Evolutionary conservation across 371 early-diverging fungal species (phyloP).

Genomic region (Parasitella parasitica): DNA sequence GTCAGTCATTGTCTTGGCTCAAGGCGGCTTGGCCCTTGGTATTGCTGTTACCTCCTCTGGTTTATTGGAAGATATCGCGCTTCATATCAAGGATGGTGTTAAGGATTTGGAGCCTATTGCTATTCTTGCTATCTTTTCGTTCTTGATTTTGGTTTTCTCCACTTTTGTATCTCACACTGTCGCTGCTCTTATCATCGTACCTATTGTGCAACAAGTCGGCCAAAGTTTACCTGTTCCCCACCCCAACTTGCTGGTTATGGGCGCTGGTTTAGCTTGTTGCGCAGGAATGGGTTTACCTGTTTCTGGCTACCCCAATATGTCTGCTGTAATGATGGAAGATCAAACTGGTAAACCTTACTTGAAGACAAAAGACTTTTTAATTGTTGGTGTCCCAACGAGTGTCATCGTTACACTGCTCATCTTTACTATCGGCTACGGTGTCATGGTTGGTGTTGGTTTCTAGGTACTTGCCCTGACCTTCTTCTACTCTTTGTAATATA

Average conservation of each 20-base stretch:
- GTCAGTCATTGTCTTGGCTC: constrained; percentile 94
- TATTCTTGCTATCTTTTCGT: constrained; percentile 65
- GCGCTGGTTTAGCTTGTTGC: constrained; percentile 47
- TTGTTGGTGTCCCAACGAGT: constrained; percentile 78
- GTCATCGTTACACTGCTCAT: constrained; percentile 69
- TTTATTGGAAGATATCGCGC: constrained; percentile 76
- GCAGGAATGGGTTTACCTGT: constrained; percentile 75
- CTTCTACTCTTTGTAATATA: no score
- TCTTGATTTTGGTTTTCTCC: constrained; percentile 73
- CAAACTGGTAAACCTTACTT: constrained; percentile 85
- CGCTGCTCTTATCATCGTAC: constrained; percentile 80
- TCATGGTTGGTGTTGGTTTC: constrained; percentile 60
- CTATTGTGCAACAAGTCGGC: constrained; percentile 82
- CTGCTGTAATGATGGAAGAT: constrained; percentile 91
- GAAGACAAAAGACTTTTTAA: constrained; percentile 79
- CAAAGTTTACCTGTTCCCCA: constrained; percentile 72
- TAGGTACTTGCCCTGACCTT: no score
- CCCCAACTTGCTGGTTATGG: constrained; percentile 87
- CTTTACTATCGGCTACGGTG: constrained; percentile 72
- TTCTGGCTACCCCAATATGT: constrained; percentile 96
- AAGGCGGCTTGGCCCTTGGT: constrained; percentile 94
- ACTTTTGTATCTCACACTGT: constrained; percentile 97
- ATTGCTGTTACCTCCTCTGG: constrained; percentile 87
- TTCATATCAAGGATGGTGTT: constrained; percentile 63
- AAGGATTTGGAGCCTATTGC: constrained; percentile 60